Base-by-base conservation (phyloP, 2,329 filamentous ascomycete genomes). In the Neurospora sp. region DNA sequence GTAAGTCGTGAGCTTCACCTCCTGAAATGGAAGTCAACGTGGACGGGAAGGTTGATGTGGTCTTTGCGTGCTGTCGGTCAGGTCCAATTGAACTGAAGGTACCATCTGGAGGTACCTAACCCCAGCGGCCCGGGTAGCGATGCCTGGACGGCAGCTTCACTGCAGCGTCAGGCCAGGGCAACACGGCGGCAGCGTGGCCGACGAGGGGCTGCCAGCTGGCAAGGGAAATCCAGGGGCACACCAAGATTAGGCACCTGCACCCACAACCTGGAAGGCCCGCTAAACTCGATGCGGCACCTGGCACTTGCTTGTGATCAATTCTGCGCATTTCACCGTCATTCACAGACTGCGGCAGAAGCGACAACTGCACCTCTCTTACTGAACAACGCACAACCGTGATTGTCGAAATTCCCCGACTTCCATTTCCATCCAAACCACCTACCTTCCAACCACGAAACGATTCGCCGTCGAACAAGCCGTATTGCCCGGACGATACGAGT, bases 191-290 rank as follows among this genome's bases (percentile, higher is more conserved):
- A 67, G 67, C 38, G 69, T 62, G 70, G 67, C 39, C 62, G 68
- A 62, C 72, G 72, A 73, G 73, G 73, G 73, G 72, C 72, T 72
- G 73, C 66, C 73, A 73, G 72, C 73, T 74, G 74, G 68, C 72
- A 69, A 46, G 17, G 39, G 11, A 33, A 36, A 38, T 57, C 41
- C 65, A 62, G 67, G 67, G 46, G 65, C 67, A 40, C 46, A 69
- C 67, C 38, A 69, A 65, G n/a, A 15, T 52, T n/a, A n/a, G n/a
- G n/a, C n/a, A n/a, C n/a, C n/a, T n/a, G n/a, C n/a, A n/a, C n/a
- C n/a, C n/a, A n/a, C n/a, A n/a, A n/a, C n/a, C n/a, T n/a, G n/a
- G n/a, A n/a, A n/a, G 33, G 67, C 36, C 66, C 66, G 43, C 70
- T 69, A 69, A 66, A 39, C 70, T 68, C 17, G 39, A 71, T 69